A percentile compares a stretch with the other conserved stretches of the same genome.
These are phyloP conservation scores for Crepidotus variabilis DNA, from an alignment of 768 basidiomycete species.

Conservation along the genomic window DNA sequence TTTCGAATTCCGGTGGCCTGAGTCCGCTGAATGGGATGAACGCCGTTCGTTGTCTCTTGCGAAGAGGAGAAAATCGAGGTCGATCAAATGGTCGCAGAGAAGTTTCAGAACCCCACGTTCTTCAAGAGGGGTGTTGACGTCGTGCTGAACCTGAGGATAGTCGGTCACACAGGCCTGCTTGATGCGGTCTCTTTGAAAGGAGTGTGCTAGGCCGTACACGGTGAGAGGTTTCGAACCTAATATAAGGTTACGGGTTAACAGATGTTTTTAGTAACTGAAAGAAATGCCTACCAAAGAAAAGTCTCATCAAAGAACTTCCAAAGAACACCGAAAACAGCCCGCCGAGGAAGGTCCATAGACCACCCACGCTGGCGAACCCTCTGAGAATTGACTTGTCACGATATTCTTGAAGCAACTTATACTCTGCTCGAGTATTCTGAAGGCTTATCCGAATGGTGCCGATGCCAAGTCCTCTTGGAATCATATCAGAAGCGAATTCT, in stretches of 20 bases:
- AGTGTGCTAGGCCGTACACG: slow-evolving; percentile 5
- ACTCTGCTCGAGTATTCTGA: slow-evolving; percentile 9
- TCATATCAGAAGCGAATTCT: background rate
- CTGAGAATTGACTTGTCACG: slow-evolving; percentile 14
- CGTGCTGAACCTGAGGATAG: slow-evolving; percentile 4
- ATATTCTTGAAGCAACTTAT: slow-evolving; percentile 12
- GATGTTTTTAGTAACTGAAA: no score
- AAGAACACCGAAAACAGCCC: slow-evolving; percentile 18
- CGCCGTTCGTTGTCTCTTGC: background rate
- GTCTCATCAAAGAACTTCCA: slow-evolving; percentile 14
- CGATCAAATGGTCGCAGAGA: slow-evolving; percentile 6
- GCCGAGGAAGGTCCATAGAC: slow-evolving; percentile 20
- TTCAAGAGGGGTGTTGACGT: background rate
- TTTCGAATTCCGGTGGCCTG: no score
- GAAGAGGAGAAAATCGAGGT: slow-evolving; percentile 1
- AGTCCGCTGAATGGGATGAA: no score
- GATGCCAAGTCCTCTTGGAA: slow-evolving; percentile 4
- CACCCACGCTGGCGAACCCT: slow-evolving; percentile 19
- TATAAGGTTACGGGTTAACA: background rate
- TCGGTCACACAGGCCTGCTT: background rate
- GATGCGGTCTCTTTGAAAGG: slow-evolving; percentile 1
- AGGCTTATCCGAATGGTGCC: slow-evolving; percentile 13
- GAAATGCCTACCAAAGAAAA: slow-evolving; percentile 16
- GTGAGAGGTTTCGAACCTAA: slow-evolving; percentile 6
- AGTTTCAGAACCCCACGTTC: slow-evolving; percentile 2